Evolutionary conservation across 179 eudicot genomes (phyloP), one percentile per base, ranked within the genome.

Genomic region (Heliamphora pulchella): DNA sequence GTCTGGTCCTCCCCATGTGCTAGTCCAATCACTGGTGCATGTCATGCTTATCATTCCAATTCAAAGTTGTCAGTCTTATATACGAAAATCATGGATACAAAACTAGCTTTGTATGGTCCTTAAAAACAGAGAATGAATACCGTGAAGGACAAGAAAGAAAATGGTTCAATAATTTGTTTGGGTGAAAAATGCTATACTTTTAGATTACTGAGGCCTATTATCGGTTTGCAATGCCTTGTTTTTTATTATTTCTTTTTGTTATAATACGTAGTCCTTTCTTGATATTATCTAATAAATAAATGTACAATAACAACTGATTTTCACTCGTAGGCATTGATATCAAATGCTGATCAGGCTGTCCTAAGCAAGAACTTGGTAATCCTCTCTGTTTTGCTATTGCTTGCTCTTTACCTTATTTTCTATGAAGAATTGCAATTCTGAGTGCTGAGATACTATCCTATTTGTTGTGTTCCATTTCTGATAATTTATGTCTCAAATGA

Each of bases 311-410:
- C 65, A 68, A 43, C 46, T 66, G 51, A 22, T 77, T 39, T 78
- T 77, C 14, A 14, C 76, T 83, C 83, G 83, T 74, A 96, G 99
- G 92, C 94, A n/a, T 82, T 96, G 83, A 85, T 85, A 79, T 85
- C 93, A 86, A 89, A 91, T 81, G 82, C 87, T 67, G 94, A 92
- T 85, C 89, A 82, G 73, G 98, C 99, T 80, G 80, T 87, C 78
- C 84, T 96, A 63, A 94, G 99, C 89, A 96, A 89, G 82, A 85
- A 90, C 79, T 84, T 96, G 92, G 99, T 96, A 88, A 79, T 78
- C 74, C 57, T 74, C 47, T 83, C 75, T 20, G 14, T 41, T 18
- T 8, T 48, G 4, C 59, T 13, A 50, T 63, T 46, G 54, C n/a
- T 7, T 3, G 51, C 15, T 51, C 31, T 3, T n/a, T 3, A 41